Evolutionary conservation across 2,329 filamentous ascomycete genomes (phyloP), one percentile per base, ranked within the genome.

Genomic region (Ophiostoma populinum): DNA sequence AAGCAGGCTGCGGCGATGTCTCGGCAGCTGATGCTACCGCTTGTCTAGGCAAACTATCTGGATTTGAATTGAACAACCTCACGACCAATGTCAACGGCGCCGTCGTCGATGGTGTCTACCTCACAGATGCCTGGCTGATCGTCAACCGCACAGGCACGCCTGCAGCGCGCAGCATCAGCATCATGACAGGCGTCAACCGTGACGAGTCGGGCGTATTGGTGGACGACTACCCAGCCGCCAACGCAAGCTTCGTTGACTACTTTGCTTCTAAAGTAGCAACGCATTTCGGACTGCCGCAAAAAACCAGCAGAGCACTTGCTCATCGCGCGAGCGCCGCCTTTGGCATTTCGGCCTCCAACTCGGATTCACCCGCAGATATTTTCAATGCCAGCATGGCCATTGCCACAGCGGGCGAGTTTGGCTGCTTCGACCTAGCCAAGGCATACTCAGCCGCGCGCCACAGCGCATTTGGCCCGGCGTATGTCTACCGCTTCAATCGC

Each of bases 401-500:
- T 31, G 38, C 45, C 22, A 55, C 49, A 3, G 50, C 50, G 37
- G 43, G 39, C 35, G 40, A 45, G 24, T 57, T 56, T 46, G 46
- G 40, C 24, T 59, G 57, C 44, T 46, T 49, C 24, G 46, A 50
- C 33, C 44, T 48, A n/a, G 53, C 53, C 17, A 54, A 50, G 20
- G 49, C 52, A 8, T 52, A 51, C 43, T 47, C 47, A 1, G 56
- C 48, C 13, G 44, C 47, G n/a, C 57, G 46, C 30, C 40, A 53
- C 38, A 29, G 35, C 28, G 46, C 51, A 20, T 55, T 58, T 37
- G 39, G 37, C 6, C n/a, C 41, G 5, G 42, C 50, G 5, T 58
- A 55, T 45, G 46, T 48, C 33, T 59, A 51, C 43, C 39, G 51
- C 35, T 56, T 59, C 49, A 57, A 60, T 44, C 48, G 56, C 32